Evolutionary conservation across 2,329 filamentous ascomycete species (phyloP).

Genomic region (Xylariaceae sp.): DNA sequence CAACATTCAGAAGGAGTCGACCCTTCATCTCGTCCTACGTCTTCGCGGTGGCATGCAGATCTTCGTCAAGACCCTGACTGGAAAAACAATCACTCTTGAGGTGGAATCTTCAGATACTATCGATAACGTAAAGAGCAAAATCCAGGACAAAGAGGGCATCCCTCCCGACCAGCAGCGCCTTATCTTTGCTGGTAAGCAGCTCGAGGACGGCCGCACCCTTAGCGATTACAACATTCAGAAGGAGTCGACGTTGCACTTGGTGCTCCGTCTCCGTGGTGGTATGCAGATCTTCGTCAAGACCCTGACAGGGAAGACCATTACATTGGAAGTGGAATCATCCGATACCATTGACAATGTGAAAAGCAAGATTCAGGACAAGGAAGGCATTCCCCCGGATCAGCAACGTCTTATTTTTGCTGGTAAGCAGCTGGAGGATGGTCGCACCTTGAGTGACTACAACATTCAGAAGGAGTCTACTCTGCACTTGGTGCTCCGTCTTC

Average conservation of each 20-base stretch:
- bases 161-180: conserved; percentile 93
- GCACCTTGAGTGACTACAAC: conserved; percentile 86
- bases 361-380: conserved; percentile 74
- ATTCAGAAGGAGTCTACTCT: conserved; percentile 81
- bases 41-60: conserved; percentile 91
- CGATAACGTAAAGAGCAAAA: conserved; percentile 94
- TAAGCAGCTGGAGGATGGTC: conserved; percentile 76
- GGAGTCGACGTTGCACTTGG: conserved; percentile 81
- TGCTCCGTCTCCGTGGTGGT: conserved; percentile 81
- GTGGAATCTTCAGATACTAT: conserved; percentile 90
- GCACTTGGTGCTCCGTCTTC: conserved; percentile 72
- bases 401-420: conserved; percentile 74
- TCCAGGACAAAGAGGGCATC: conserved; percentile 91
- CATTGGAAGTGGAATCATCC: conserved; percentile 69
- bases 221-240: conserved; percentile 98
- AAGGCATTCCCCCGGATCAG: conserved; percentile 73
- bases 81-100: conserved; percentile 93
- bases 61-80: conserved; percentile 85
- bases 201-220: conserved; percentile 89
- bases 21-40: conserved; percentile 83
- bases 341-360: conserved; percentile 76
- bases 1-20: conserved; percentile 95
- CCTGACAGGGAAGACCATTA: conserved; percentile 73
- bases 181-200: conserved; percentile 92
- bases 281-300: conserved; percentile 80